Evolutionary conservation across 2,329 filamentous ascomycete genomes (phyloP).

Genomic region (Diaporthe batatas): DNA sequence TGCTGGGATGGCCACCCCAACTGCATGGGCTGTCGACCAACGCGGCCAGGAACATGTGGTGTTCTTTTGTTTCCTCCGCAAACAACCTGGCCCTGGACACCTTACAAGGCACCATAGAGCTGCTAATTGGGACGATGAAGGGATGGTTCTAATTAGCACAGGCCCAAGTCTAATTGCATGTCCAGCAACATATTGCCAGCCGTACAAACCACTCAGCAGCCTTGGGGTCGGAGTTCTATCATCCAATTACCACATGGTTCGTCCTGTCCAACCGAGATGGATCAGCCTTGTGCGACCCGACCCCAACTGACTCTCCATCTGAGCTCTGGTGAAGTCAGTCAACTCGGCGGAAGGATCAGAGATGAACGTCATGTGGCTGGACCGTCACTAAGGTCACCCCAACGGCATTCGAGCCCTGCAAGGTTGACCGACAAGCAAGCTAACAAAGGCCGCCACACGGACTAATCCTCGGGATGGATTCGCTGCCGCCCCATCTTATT

Average conservation of each 20-base stretch:
- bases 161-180: background rate
- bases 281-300: slow-evolving; percentile 19
- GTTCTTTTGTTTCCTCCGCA: slow-evolving; percentile 15
- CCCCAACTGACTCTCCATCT: slow-evolving; percentile 5
- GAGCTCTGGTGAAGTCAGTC: slow-evolving; percentile 1
- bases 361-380: slow-evolving; percentile 28
- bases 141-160: slow-evolving; percentile 4
- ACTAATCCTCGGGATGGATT: slow-evolving; percentile 21
- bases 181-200: background rate
- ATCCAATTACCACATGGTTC: background rate
- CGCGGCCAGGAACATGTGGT: slow-evolving; percentile 32
- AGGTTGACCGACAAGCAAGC: slow-evolving; percentile 18
- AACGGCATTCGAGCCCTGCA: slow-evolving; percentile 11
- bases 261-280: background rate
- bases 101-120: slow-evolving; percentile 9
- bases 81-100: slow-evolving; percentile 22
- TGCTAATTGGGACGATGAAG: slow-evolving; percentile 14
- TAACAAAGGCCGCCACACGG: slow-evolving; percentile 18
- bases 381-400: background rate
- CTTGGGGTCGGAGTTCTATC: background rate
- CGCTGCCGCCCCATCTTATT: slow-evolving; percentile 18
- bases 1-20: slow-evolving; percentile 27
- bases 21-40: slow-evolving; percentile 4
- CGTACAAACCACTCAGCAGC: background rate
- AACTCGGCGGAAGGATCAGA: background rate